Percentiles rank a stretch among this genome's conserved stretches.
These are phyloP conservation scores for Trichocladium antarcticum DNA, from an alignment of 495 filamentous ascomycete genomes.

Conservation along the genomic window DNA sequence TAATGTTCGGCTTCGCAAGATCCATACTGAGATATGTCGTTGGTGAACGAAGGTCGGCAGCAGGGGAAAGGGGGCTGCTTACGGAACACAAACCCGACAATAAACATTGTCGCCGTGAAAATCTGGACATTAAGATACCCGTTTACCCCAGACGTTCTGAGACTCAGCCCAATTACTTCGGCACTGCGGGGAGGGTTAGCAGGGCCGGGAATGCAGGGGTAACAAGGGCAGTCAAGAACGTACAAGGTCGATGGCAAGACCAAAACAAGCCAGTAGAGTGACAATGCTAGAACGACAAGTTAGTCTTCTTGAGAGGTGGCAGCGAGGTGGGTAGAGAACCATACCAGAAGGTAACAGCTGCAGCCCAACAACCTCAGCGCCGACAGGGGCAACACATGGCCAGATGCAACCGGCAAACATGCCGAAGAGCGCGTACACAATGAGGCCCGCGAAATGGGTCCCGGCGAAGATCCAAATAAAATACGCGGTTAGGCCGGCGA, in stretches of 20 bases:
- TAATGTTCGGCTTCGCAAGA: constrained; percentile 36
- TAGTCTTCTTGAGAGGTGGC: neutral
- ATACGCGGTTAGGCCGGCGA: constrained; percentile 49
- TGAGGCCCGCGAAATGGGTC: constrained; percentile 51
- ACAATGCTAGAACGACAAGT: constrained; percentile 35
- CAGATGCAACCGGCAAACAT: constrained; percentile 63
- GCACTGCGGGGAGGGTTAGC: constrained; percentile 25
- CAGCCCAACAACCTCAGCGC: constrained; percentile 68
- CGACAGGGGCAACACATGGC: constrained; percentile 61
- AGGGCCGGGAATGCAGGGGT: neutral
- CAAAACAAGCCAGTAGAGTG: constrained; percentile 65
- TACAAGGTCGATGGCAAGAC: constrained; percentile 59
- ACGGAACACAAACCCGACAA: constrained; percentile 31
- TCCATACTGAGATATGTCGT: constrained; percentile 23
- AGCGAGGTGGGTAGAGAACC: neutral
- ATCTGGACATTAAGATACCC: constrained; percentile 35
- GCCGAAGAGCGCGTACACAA: constrained; percentile 62
- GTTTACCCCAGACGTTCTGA: constrained; percentile 38
- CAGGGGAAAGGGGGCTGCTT: constrained; percentile 4
- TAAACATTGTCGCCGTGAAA: constrained; percentile 30
- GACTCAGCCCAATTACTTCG: constrained; percentile 62
- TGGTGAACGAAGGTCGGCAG: neutral
- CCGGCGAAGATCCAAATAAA: constrained; percentile 59
- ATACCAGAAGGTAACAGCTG: constrained; percentile 54
- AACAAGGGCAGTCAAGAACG: neutral